These are phyloP conservation scores for Microbotryum saponariae DNA, from an alignment of 1,284 basidiomycete species.

Conservation along the genomic window DNA sequence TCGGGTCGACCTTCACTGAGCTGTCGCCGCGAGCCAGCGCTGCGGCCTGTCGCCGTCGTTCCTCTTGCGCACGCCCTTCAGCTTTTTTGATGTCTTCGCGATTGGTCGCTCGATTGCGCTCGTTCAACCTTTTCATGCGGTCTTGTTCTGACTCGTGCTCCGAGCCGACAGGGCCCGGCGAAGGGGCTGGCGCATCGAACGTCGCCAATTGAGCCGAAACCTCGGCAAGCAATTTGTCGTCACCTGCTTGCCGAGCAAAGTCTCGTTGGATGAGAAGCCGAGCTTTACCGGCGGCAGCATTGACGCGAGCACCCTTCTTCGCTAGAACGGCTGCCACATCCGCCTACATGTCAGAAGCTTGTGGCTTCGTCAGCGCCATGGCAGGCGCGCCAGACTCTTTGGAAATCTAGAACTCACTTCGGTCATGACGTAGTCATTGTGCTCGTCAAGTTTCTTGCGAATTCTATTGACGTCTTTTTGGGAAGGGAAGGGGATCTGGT, in stretches of 20 bases:
- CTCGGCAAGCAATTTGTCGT: slow-evolving; percentile 7
- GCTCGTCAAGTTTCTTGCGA: slow-evolving; percentile 52
- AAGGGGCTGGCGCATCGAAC: slow-evolving; percentile 14
- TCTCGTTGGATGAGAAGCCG: slow-evolving; percentile 18
- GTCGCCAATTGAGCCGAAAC: slow-evolving; percentile 11
- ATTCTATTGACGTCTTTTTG: slow-evolving; percentile 60
- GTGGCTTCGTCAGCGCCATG: not conserved
- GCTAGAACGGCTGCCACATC: slow-evolving; percentile 25
- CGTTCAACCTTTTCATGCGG: slow-evolving; percentile 69
- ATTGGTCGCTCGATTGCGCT: slow-evolving; percentile 75
- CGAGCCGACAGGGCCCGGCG: not conserved
- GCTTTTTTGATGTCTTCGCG: slow-evolving; percentile 66
- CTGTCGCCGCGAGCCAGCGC: slow-evolving; percentile 46
- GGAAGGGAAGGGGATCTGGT: slow-evolving; percentile 59
- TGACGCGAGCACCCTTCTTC: slow-evolving; percentile 8
- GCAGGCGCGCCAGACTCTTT: not conserved
- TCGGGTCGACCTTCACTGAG: slow-evolving; percentile 52
- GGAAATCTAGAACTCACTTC: slow-evolving; percentile 50
- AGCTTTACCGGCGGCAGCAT: slow-evolving; percentile 15
- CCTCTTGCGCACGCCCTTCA: slow-evolving; percentile 53
- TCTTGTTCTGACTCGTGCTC: slow-evolving; percentile 44
- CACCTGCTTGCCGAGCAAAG: slow-evolving; percentile 9
- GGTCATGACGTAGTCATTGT: slow-evolving; percentile 58
- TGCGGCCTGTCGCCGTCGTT: slow-evolving; percentile 56
- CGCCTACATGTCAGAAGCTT: slow-evolving; percentile 8